Evolutionary conservation across 2,329 filamentous ascomycete species (phyloP).

Genomic region (Monilinia fructicola): DNA sequence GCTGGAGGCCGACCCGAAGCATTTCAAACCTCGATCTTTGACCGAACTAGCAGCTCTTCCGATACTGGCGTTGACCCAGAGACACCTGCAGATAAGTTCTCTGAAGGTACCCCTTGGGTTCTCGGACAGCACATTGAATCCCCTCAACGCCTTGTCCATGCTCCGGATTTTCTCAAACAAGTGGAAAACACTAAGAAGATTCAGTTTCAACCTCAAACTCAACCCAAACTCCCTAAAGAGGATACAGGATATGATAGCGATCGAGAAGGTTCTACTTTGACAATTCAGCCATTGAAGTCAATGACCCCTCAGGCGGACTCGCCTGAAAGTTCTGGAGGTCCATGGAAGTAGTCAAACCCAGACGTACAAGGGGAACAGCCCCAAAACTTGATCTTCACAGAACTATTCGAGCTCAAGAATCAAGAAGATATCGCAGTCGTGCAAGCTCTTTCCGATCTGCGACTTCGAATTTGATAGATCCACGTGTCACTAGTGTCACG

Average conservation of each 20-base stretch:
- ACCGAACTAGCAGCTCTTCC: conserved; percentile 50
- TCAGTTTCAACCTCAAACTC: conserved; percentile 29
- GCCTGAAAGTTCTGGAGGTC: conserved; percentile 27
- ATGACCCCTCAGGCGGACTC: conserved; percentile 1
- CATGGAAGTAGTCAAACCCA: conserved; percentile 31
- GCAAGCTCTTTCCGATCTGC: conserved; percentile 49
- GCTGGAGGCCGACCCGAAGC: conserved; percentile 41
- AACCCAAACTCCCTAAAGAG: conserved; percentile 27
- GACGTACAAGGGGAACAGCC: conserved; percentile 28
- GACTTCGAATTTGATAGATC: conserved; percentile 33
- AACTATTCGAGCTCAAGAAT: conserved; percentile 44
- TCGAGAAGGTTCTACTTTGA: conserved; percentile 34
- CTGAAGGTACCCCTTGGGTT: conserved; percentile 36
- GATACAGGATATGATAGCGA: conserved; percentile 38
- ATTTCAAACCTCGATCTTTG: conserved; percentile 50
- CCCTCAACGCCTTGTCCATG: conserved; percentile 31
- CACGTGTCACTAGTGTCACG: conserved; percentile 33
- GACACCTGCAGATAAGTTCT: conserved; percentile 41
- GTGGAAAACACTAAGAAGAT: conserved; percentile 23
- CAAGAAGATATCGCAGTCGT: conserved; percentile 46
- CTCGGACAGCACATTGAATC: conserved; percentile 35
- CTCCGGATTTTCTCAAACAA: conserved; percentile 28
- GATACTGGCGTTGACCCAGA: conserved; percentile 45
- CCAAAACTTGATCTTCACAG: conserved; percentile 43
- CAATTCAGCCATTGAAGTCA: conserved; percentile 19